These are phyloP conservation scores for Colletotrichum euphorbiae DNA, from an alignment of 2,329 filamentous ascomycete genomes.

Conservation along the genomic window DNA sequence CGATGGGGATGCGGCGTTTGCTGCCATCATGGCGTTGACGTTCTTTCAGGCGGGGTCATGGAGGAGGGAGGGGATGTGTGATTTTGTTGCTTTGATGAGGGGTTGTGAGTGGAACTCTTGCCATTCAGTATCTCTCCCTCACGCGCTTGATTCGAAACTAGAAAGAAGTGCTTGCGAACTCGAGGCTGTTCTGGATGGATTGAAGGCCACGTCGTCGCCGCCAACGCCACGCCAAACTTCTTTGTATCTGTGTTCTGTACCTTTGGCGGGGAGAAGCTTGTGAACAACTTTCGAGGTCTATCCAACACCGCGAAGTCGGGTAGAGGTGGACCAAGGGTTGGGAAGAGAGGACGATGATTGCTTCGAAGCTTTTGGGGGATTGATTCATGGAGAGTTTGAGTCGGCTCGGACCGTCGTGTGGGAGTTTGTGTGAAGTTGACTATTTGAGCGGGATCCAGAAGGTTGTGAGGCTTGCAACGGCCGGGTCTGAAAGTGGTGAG, in stretches of 20 bases:
- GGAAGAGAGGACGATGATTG: neutral
- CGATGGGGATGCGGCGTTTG: slow-evolving; percentile 53
- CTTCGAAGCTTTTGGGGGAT: neutral
- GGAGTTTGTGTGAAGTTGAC: slow-evolving; percentile 46
- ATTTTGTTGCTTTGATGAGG: slow-evolving; percentile 54
- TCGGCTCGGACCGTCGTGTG: slow-evolving; percentile 43
- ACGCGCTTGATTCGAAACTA: too few relatives aligned
- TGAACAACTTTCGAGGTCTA: too few relatives aligned
- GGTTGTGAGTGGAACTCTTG: slow-evolving; percentile 47
- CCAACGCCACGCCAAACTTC: slow-evolving; percentile 39
- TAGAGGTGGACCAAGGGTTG: too few relatives aligned
- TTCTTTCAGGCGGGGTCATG: slow-evolving; percentile 55
- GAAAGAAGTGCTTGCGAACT: too few relatives aligned
- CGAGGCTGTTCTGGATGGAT: too few relatives aligned
- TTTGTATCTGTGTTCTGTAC: slow-evolving; percentile 43
- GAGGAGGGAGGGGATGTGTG: slow-evolving; percentile 53
- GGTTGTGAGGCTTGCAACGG: slow-evolving; percentile 44
- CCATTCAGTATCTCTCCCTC: neutral
- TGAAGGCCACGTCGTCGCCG: slow-evolving; percentile 46
- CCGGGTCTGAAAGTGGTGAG: slow-evolving; percentile 47
- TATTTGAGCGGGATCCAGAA: slow-evolving; percentile 48
- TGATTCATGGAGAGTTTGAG: slow-evolving; percentile 32
- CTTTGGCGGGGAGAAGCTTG: too few relatives aligned
- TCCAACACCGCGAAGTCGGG: too few relatives aligned
- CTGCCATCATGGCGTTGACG: slow-evolving; percentile 50